A percentile compares a stretch with the other conserved stretches of the same genome.
Evolutionary conservation across 208 protist species (phyloP).

Genomic region (Acanthamoeba sp.): DNA sequence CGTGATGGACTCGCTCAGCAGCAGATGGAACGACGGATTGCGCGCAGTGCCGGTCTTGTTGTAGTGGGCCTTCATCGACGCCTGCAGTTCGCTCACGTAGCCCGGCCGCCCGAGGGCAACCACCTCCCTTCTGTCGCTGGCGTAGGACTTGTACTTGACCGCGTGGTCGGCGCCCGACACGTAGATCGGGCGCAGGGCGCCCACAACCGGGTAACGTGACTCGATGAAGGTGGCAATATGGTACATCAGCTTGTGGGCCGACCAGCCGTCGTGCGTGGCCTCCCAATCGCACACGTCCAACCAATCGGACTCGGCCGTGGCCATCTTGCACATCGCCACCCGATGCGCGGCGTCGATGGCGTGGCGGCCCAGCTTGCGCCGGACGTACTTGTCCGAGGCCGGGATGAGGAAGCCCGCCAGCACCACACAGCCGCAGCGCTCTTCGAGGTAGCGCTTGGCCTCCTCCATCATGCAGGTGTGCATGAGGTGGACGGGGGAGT

Average conservation of each 20-base stretch:
- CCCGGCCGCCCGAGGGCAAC: neutral
- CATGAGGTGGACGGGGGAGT: neutral
- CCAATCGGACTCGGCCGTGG: neutral
- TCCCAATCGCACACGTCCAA: constrained; percentile 18
- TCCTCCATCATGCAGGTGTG: neutral
- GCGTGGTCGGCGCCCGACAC: neutral
- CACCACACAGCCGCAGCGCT: neutral
- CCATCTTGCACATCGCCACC: neutral
- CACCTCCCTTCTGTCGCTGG: neutral
- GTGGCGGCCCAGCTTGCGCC: neutral
- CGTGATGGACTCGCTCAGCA: neutral
- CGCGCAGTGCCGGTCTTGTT: neutral
- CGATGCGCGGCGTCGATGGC: neutral
- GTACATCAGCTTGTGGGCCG: neutral
- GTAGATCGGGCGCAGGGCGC: neutral
- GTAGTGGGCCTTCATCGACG: neutral
- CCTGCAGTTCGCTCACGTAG: neutral
- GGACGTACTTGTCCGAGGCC: neutral
- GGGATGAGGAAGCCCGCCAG: neutral
- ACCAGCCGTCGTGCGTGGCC: neutral
- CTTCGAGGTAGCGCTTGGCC: neutral
- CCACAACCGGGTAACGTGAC: neutral
- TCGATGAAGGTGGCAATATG: neutral
- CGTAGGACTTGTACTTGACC: neutral
- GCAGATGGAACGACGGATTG: neutral